A percentile compares a stretch with the other conserved stretches of the same genome.
phyloP scores from a whole-genome alignment of 2,329 filamentous ascomycete species.

The Acephala macrosclerotiorum region DNA sequence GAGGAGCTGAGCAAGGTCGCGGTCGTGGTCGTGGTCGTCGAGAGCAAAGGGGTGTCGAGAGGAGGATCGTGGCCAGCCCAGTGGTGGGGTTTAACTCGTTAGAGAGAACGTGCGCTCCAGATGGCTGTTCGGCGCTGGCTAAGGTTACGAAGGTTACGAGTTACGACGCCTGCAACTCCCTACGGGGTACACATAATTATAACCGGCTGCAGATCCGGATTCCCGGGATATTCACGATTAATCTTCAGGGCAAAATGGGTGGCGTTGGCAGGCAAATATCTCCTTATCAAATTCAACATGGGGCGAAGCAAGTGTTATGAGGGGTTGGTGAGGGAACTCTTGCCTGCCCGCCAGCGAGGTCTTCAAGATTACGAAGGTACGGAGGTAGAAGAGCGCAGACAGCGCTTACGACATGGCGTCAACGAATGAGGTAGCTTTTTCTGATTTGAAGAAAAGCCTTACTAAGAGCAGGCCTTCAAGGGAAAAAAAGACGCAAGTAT shows the following conservation, averaged over 20 bases:
- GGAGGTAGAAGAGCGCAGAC: not conserved
- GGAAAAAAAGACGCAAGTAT: slow-evolving; percentile 3
- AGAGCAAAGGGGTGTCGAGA: not conserved
- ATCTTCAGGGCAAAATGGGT: not conserved
- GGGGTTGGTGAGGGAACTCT: not conserved
- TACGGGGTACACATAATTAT: not conserved
- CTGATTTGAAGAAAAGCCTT: not conserved
- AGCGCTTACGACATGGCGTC: slow-evolving; percentile 1
- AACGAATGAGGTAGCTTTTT: not conserved
- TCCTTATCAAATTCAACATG: slow-evolving; percentile 7
- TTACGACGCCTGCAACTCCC: not conserved
- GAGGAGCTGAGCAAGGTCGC: not conserved
- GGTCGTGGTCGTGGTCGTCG: slow-evolving; percentile 4
- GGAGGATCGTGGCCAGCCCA: not conserved
- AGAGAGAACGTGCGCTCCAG: slow-evolving; percentile 13
- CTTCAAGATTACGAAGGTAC: not conserved
- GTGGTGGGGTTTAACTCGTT: slow-evolving; percentile 22
- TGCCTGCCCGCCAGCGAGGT: not conserved
- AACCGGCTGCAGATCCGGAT: slow-evolving; percentile 4
- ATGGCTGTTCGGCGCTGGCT: slow-evolving; percentile 1
- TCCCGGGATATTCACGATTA: not conserved
- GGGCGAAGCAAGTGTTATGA: not conserved
- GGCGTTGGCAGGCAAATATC: not conserved
- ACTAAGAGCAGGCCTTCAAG: not conserved
- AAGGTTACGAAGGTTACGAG: not conserved